These are phyloP conservation scores for Vitis amurensis DNA, from an alignment of 164 flowering plant species.

Conservation along the genomic window DNA sequence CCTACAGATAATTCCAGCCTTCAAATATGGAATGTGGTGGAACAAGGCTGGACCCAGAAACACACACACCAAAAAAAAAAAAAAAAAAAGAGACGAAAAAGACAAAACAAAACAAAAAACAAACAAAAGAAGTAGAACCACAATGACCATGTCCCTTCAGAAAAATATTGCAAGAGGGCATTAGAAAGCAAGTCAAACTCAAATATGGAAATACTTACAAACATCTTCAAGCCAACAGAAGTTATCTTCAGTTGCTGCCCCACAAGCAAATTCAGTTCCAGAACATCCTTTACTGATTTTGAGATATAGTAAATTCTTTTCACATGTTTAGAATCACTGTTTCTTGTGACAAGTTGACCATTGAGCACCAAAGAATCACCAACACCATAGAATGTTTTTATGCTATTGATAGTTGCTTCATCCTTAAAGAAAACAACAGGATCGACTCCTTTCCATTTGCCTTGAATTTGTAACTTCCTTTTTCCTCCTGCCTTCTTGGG, in stretches of 20 bases:
- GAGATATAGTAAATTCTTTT: constrained; percentile 92
- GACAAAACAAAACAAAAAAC: too few relatives aligned
- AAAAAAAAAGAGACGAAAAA: too few relatives aligned
- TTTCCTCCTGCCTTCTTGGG: constrained; percentile 37
- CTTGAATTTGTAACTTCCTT: constrained; percentile 73
- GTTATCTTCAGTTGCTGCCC: constrained; percentile 95
- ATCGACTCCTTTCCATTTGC: constrained; percentile 93
- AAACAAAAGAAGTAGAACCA: too few relatives aligned
- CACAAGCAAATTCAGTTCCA: constrained; percentile 64
- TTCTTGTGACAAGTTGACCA: constrained; percentile 83
- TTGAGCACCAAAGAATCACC: constrained; percentile 67
- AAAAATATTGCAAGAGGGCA: background rate
- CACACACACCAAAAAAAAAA: too few relatives aligned
- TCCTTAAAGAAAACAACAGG: constrained; percentile 85
- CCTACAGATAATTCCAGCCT: too few relatives aligned
- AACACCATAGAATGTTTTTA: constrained; percentile 82
- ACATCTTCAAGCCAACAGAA: constrained; percentile 85
- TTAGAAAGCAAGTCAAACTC: background rate
- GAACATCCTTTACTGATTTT: constrained; percentile 70
- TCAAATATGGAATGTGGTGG: too few relatives aligned
- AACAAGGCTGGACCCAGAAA: too few relatives aligned
- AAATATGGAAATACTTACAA: constrained; percentile 61
- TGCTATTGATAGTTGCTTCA: constrained; percentile 51
- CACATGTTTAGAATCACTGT: constrained; percentile 63
- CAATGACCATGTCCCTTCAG: background rate